Conservation (phyloP, 2,329 filamentous ascomycete genomes). For the Monosporascus sp. region DNA sequence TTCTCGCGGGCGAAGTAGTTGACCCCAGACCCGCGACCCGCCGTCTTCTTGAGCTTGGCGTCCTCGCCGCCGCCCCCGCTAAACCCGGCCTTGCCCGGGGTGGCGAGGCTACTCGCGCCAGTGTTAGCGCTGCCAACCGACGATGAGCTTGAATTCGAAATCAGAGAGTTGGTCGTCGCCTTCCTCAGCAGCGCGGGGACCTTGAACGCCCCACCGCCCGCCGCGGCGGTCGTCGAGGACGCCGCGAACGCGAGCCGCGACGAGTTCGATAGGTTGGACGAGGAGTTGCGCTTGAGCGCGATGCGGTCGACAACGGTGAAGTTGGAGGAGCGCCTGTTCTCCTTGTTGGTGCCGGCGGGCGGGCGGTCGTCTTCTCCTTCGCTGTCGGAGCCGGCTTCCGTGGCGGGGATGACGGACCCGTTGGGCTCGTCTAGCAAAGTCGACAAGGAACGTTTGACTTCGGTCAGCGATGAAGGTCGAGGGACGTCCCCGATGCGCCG, state of each 20-base stretch:
- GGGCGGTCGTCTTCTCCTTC: slow-evolving; percentile 41
- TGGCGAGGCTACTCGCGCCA: background rate
- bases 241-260: slow-evolving; percentile 54
- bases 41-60: slow-evolving; percentile 54
- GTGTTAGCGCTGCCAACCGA: background rate
- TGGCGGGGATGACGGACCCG: slow-evolving; percentile 42
- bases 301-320: slow-evolving; percentile 66
- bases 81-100: slow-evolving; percentile 2
- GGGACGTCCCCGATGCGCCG: slow-evolving; percentile 57
- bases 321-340: slow-evolving; percentile 38
- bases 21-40: slow-evolving; percentile 55
- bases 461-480: slow-evolving; percentile 69
- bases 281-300: slow-evolving; percentile 52
- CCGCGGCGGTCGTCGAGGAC: slow-evolving; percentile 31
- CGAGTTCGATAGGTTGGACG: slow-evolving; percentile 21
- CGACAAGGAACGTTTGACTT: slow-evolving; percentile 79
- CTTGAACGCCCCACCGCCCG: slow-evolving; percentile 48
- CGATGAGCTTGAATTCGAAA: slow-evolving; percentile 25
- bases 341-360: slow-evolving; percentile 37
- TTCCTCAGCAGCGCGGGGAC: slow-evolving; percentile 67
- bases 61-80: slow-evolving; percentile 37
- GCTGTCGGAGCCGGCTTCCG: slow-evolving; percentile 45
- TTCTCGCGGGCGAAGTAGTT: slow-evolving; percentile 56
- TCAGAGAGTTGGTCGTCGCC: slow-evolving; percentile 62
- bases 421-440: slow-evolving; percentile 72